A percentile compares a stretch with the other conserved stretches of the same genome.
phyloP scores from a whole-genome alignment of 352 stramenopile genomes.

The Pythium vanterpoolii region DNA sequence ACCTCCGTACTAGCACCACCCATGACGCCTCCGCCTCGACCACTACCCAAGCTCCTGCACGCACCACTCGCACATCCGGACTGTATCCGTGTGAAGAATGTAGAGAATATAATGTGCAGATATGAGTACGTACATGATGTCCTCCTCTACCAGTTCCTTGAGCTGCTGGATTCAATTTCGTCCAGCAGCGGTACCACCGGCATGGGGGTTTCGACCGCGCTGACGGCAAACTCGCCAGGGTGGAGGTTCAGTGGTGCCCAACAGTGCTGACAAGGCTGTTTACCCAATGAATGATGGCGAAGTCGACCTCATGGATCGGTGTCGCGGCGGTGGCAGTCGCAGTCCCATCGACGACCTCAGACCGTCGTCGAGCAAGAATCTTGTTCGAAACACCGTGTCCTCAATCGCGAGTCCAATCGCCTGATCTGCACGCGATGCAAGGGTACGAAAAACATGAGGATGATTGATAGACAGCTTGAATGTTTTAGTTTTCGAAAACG shows the following conservation, averaged over 20 bases:
- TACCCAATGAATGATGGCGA: neutral
- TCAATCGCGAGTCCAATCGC: conserved; percentile 35
- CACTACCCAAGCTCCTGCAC: neutral
- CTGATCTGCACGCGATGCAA: too few species aligned
- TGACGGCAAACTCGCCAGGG: too few species aligned
- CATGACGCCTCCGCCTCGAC: neutral
- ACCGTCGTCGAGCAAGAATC: conserved; percentile 10
- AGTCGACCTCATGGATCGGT: neutral
- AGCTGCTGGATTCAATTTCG: conserved; percentile 8
- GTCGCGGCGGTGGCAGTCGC: conserved; percentile 10
- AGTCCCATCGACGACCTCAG: conserved; percentile 17
- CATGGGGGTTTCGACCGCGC: too few species aligned
- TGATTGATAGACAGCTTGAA: too few species aligned
- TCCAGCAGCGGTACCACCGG: neutral
- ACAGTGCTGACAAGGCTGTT: neutral
- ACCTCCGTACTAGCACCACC: too few species aligned
- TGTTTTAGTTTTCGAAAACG: too few species aligned
- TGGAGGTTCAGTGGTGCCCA: too few species aligned
- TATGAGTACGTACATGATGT: conserved; percentile 1
- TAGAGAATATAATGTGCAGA: conserved; percentile 1
- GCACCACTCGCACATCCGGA: neutral
- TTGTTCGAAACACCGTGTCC: conserved; percentile 15
- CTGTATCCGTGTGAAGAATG: conserved; percentile 11
- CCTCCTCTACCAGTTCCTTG: conserved; percentile 11
- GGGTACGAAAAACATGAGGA: too few species aligned